These are phyloP conservation scores for Neonothopanus nambi DNA, from an alignment of 1,284 basidiomycete species.

Conservation along the genomic window DNA sequence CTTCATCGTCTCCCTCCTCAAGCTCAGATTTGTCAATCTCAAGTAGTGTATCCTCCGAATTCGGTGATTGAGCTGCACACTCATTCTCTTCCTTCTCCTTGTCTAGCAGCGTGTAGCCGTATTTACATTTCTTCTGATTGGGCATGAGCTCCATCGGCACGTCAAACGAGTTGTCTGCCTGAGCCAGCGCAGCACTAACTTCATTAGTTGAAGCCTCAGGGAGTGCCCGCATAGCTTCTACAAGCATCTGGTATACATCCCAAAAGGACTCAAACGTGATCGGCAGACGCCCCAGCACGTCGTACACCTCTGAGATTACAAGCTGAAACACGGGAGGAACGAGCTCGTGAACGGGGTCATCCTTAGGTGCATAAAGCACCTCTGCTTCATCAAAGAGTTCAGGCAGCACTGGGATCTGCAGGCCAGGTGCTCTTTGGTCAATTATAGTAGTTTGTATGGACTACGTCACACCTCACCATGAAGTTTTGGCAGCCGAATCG, in stretches of 20 bases:
- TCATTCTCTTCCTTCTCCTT: neutral
- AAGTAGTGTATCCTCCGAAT: neutral
- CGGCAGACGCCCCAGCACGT: neutral
- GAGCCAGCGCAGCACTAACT: neutral
- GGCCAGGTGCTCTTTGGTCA: too few species aligned
- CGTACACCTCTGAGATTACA: neutral
- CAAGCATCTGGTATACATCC: neutral
- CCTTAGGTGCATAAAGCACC: slow-evolving; percentile 8
- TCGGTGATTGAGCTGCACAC: neutral
- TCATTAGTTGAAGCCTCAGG: neutral
- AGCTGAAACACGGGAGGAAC: slow-evolving; percentile 3
- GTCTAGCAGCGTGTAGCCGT: neutral
- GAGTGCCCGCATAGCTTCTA: neutral
- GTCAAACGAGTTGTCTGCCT: neutral
- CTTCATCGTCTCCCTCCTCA: neutral
- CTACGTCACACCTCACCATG: slow-evolving; percentile 7
- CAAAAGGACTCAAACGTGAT: neutral
- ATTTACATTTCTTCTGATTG: neutral
- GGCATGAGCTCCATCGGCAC: neutral
- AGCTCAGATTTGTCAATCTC: neutral
- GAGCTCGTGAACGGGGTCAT: slow-evolving; percentile 17
- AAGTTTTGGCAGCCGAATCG: slow-evolving; percentile 17
- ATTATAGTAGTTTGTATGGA: neutral
- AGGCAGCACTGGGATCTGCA: neutral
- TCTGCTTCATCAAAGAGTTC: neutral